A percentile compares a stretch with the other conserved stretches of the same genome.
phyloP scores from a whole-genome alignment of 306 rosid species.

The Begonia loranthoides region DNA sequence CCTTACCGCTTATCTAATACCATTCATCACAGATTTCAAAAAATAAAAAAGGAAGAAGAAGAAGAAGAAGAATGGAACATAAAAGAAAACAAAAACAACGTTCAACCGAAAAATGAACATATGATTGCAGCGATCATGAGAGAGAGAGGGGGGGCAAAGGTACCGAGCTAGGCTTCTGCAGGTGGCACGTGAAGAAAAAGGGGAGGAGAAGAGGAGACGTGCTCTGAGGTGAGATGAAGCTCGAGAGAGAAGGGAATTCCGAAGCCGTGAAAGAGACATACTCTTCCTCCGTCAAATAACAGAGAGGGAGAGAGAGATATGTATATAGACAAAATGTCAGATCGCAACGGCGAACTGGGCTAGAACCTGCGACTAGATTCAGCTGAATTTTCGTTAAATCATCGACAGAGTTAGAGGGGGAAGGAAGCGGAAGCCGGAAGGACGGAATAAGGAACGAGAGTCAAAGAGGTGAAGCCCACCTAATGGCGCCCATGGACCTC shows the following conservation, averaged over 20 bases:
- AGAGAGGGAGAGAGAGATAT: conserved; percentile 2
- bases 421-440: too few relatives aligned
- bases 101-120: neutral
- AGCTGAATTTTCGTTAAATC: too few relatives aligned
- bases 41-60: neutral
- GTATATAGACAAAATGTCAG: neutral
- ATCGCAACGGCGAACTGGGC: conserved; percentile 3
- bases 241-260: conserved; percentile 55
- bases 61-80: neutral
- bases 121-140: neutral
- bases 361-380: too few relatives aligned
- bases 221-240: conserved; percentile 31
- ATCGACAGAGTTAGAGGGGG: too few relatives aligned
- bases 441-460: too few relatives aligned
- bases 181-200: conserved; percentile 19
- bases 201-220: conserved; percentile 34
- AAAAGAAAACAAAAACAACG: neutral
- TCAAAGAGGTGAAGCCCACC: too few relatives aligned
- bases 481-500: too few relatives aligned
- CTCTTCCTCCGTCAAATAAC: conserved; percentile 5
- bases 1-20: neutral
- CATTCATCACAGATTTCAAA: neutral
- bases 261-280: conserved; percentile 87
- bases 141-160: conserved; percentile 1
- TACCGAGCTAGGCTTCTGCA: conserved; percentile 60